Percentiles rank a stretch among this genome's conserved stretches.
phyloP scores from a whole-genome alignment of 257 asterid species.

The Solanum corneliomulleri region DNA sequence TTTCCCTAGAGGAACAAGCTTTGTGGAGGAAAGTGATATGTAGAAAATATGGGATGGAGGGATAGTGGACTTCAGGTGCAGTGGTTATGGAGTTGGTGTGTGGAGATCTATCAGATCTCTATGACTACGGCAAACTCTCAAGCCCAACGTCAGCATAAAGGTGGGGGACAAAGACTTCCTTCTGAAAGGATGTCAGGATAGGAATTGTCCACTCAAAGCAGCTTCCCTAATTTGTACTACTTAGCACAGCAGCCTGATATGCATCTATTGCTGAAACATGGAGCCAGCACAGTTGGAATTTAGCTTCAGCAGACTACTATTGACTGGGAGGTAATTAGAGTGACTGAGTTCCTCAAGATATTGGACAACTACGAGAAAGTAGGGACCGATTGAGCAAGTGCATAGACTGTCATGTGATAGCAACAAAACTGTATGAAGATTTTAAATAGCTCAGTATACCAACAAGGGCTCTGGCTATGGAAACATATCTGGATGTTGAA shows the following conservation, averaged over 20 bases:
- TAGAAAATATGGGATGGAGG: background rate
- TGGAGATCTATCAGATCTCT: background rate
- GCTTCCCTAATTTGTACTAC: background rate
- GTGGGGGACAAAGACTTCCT: background rate
- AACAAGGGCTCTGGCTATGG: background rate
- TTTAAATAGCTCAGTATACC: background rate
- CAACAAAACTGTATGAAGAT: background rate
- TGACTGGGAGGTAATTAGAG: background rate
- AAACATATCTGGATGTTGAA: background rate
- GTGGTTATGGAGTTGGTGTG: background rate
- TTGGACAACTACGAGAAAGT: background rate
- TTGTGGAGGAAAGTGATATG: background rate
- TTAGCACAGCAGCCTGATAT: background rate
- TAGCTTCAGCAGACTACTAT: background rate
- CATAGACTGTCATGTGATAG: background rate
- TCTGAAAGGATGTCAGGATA: background rate
- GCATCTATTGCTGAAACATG: background rate
- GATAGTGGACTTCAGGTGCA: background rate
- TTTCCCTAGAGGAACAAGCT: background rate
- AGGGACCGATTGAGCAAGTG: background rate
- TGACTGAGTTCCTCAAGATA: background rate
- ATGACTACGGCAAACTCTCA: background rate
- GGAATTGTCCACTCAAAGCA: background rate
- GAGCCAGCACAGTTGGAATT: background rate
- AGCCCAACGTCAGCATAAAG: background rate